These are phyloP conservation scores for Collybia sp. DNA, from an alignment of 768 basidiomycete genomes.

Conservation along the genomic window DNA sequence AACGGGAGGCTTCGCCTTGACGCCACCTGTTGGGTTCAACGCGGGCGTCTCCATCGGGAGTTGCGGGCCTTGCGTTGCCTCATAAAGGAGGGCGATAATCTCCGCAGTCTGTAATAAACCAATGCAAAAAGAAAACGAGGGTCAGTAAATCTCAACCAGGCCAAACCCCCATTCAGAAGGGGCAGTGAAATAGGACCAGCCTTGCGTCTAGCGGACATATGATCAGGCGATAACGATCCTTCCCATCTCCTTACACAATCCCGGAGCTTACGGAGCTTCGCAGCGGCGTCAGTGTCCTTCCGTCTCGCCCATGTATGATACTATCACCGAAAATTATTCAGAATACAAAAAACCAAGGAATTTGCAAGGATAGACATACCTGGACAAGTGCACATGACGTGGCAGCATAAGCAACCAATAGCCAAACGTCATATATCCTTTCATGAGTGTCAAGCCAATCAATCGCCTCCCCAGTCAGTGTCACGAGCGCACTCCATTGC, in stretches of 20 bases:
- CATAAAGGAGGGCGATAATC: conserved; percentile 87
- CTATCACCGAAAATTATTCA: conserved; percentile 29
- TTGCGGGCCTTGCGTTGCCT: conserved; percentile 80
- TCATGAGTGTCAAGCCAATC: conserved; percentile 89
- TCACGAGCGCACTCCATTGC: conserved; percentile 72
- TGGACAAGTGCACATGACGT: conserved; percentile 90
- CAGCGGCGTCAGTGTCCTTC: conserved; percentile 69
- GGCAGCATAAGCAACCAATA: conserved; percentile 81
- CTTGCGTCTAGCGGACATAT: conserved; percentile 94
- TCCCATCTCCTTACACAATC: conserved; percentile 91
- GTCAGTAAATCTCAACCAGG: no score
- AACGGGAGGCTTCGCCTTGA: conserved; percentile 48
- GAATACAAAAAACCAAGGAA: conserved; percentile 1
- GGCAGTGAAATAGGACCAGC: conserved; percentile 33
- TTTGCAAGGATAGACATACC: conserved; percentile 36
- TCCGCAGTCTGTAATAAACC: conserved; percentile 68
- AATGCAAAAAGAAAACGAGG: conserved; percentile 5
- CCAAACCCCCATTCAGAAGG: conserved; percentile 2
- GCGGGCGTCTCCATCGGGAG: conserved; percentile 51
- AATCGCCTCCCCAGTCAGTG: conserved; percentile 74
- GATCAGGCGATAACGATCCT: conserved; percentile 79
- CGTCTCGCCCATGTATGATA: conserved; percentile 93
- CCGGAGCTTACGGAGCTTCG: conserved; percentile 71
- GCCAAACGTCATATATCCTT: conserved; percentile 78
- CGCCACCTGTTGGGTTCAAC: conserved; percentile 77